Evolutionary conservation across 2,329 filamentous ascomycete species (phyloP), one percentile per base, ranked within the genome.

Genomic region (Aspergillus sp.): DNA sequence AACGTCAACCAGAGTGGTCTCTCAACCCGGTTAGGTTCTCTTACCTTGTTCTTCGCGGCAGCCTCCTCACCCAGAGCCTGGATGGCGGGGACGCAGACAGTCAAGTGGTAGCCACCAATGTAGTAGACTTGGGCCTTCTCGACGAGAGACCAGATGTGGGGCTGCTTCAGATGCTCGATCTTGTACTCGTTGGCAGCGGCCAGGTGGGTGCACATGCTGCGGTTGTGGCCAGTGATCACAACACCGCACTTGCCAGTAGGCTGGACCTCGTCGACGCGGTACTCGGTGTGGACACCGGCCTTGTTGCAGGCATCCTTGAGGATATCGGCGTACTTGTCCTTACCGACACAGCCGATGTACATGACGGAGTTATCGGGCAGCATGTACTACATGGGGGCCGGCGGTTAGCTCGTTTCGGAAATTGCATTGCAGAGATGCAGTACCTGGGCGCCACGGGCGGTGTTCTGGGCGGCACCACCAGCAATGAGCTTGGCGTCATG

Each of bases 171-270:
- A 75, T 99, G 94, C 59, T 94, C 90, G 48, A 96, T 73, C 76
- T 93, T 93, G 80, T 99, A 99, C 80, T 91, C 88, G 80, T 99
- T 99, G 64, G 94, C 94, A 57, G 94, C 94, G 57, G 88, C 94
- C 52, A 99, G 87, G 69, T 97, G 91, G 57, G 94, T 99, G 81
- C 88, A 89, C 81, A 99, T 87, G 72, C 86, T 91, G 67, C 94
- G 87, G 85, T 97, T 87, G 81, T 96, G 90, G 70, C 91, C 94
- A 35, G 93, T 99, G 76, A 99, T 96, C 73, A 99, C 84, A 61
- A 94, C 94, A 75, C 90, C 94, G 75, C 94, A 99, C 68, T 92
- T 90, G 65, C 94, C 94, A 33, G 94, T 99, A 60, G 90, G 87
- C 64, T 87, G 80, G 70, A 84, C 82, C 65, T 89, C 83, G 72